Percentiles rank a stretch among this genome's conserved stretches.
Evolutionary conservation across 2,329 filamentous ascomycete genomes (phyloP).

Genomic region (Dactylellina sp.): DNA sequence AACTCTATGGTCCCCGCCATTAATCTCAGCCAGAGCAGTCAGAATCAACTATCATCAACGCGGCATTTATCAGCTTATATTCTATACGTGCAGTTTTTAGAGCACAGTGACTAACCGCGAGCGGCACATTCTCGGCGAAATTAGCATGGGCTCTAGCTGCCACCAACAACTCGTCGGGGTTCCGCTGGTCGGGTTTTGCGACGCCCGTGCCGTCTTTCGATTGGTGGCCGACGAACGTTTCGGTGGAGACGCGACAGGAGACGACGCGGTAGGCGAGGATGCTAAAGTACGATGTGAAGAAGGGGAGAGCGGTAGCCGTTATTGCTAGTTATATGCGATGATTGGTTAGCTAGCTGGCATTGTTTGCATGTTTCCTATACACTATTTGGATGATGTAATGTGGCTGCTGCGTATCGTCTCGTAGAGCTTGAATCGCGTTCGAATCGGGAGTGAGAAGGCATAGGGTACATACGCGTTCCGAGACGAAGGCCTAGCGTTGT

Average conservation of each 20-base stretch:
- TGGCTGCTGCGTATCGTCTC: no score
- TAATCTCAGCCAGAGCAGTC: constrained; percentile 42
- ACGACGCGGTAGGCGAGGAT: constrained; percentile 51
- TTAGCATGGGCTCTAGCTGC: constrained; percentile 41
- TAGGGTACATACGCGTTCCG: constrained; percentile 44
- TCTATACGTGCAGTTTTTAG: no score
- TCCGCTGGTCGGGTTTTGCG: constrained; percentile 25
- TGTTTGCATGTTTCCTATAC: no score
- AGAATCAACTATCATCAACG: constrained; percentile 41
- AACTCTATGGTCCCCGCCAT: constrained; percentile 29
- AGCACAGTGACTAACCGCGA: no score
- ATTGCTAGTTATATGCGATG: constrained; percentile 36
- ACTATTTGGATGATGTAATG: no score
- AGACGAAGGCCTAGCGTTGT: constrained; percentile 46
- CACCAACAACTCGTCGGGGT: constrained; percentile 29
- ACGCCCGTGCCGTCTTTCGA: constrained; percentile 16
- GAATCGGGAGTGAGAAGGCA: constrained; percentile 39
- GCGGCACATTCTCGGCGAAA: constrained; percentile 47
- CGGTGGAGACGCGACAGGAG: constrained; percentile 32
- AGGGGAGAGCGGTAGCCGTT: constrained; percentile 39
- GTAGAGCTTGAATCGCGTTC: no score
- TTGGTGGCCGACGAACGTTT: constrained; percentile 34
- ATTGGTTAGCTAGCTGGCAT: no score
- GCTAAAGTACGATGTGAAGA: constrained; percentile 41
- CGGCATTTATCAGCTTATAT: no score